phyloP scores from a whole-genome alignment of 2,329 filamentous ascomycete genomes.

The Didymella arachidicola region DNA sequence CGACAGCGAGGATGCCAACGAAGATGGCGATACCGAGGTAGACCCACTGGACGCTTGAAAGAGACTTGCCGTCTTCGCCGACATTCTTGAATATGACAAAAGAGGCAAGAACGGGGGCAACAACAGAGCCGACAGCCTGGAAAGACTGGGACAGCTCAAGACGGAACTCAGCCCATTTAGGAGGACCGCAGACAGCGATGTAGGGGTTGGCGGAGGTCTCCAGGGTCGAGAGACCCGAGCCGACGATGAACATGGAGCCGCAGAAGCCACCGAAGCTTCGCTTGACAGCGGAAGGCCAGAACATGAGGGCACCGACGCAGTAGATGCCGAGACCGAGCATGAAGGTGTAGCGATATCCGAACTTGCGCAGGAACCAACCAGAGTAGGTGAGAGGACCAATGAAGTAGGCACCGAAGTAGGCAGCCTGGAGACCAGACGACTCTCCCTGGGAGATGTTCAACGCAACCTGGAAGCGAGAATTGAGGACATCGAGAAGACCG shows the following conservation, averaged over 20 bases:
- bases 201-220: constrained; percentile 83
- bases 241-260: constrained; percentile 74
- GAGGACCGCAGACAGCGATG: constrained; percentile 76
- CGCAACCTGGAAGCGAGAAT: constrained; percentile 54
- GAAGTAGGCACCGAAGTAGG: constrained; percentile 69
- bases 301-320: constrained; percentile 75
- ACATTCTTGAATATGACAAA: constrained; percentile 75
- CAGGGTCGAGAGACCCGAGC: constrained; percentile 74
- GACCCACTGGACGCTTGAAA: constrained; percentile 77
- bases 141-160: constrained; percentile 81
- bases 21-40: constrained; percentile 82
- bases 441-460: constrained; percentile 59
- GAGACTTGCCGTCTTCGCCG: constrained; percentile 61
- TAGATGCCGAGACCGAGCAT: constrained; percentile 76
- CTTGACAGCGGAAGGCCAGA: constrained; percentile 81
- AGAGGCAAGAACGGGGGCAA: constrained; percentile 76
- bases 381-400: constrained; percentile 62
- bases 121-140: constrained; percentile 76
- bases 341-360: constrained; percentile 82
- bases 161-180: constrained; percentile 76
- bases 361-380: constrained; percentile 70
- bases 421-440: constrained; percentile 68
- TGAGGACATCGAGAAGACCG: constrained; percentile 56
- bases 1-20: constrained; percentile 69
- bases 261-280: constrained; percentile 78